Conservation (phyloP, 805 yeast genomes). For the Candida ovalis region DNA sequence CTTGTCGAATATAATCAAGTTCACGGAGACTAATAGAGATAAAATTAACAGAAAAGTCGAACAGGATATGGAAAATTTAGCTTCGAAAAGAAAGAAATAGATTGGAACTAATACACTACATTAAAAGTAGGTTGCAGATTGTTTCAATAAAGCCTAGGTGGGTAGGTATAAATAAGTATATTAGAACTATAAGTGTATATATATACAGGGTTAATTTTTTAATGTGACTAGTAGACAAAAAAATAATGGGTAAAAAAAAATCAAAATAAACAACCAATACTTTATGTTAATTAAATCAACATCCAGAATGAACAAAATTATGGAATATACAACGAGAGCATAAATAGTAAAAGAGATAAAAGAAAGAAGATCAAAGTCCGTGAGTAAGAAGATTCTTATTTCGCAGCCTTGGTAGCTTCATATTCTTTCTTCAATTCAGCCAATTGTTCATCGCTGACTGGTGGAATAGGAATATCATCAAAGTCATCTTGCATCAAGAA, state of each 20-base stretch:
- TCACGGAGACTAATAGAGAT: slow-evolving; percentile 27
- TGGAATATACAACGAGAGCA: too few relatives aligned
- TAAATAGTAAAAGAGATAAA: neutral
- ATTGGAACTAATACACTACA: too few relatives aligned
- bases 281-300: neutral
- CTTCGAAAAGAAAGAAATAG: neutral
- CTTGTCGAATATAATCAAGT: slow-evolving; percentile 27
- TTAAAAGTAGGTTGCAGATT: neutral
- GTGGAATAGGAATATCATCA: slow-evolving; percentile 91
- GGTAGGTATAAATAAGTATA: neutral
- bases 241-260: neutral
- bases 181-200: neutral
- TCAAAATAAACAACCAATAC: neutral
- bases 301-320: too few relatives aligned
- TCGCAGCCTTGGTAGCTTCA: slow-evolving; percentile 38
- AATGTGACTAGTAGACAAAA: neutral
- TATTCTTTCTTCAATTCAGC: slow-evolving; percentile 69
- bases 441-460: slow-evolving; percentile 75
- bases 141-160: neutral
- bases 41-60: slow-evolving; percentile 21
- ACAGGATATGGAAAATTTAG: slow-evolving; percentile 12
- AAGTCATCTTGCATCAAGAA: slow-evolving; percentile 76
- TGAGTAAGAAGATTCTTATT: neutral
- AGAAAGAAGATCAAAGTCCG: neutral
- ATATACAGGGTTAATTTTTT: neutral